These are phyloP conservation scores for Cystoisospora suis DNA, from an alignment of 169 alveolate genomes.

Conservation along the genomic window DNA sequence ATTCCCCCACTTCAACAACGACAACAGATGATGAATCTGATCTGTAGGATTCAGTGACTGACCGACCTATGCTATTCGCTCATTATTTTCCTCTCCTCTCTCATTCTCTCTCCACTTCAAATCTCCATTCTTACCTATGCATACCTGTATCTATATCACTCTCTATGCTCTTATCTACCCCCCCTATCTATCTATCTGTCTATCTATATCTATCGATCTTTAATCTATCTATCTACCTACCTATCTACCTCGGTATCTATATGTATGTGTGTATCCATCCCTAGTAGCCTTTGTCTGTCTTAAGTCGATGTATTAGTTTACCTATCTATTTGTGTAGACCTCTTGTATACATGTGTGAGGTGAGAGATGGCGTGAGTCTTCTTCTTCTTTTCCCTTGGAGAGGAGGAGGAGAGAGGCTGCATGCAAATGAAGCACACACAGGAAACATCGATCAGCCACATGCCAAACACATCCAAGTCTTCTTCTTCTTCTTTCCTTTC, in stretches of 20 bases:
- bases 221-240: no score
- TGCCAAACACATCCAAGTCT: not conserved
- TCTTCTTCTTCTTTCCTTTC: not conserved
- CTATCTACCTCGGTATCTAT: no score
- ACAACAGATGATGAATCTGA: not conserved
- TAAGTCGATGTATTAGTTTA: no score
- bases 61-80: slow-evolving; percentile 38
- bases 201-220: no score
- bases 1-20: not conserved
- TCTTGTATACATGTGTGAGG: slow-evolving; percentile 47
- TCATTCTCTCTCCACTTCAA: no score
- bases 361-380: slow-evolving; percentile 51
- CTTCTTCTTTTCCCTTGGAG: slow-evolving; percentile 39
- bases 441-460: not conserved
- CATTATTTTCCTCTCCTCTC: slow-evolving; percentile 63
- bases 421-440: not conserved
- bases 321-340: no score
- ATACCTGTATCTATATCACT: no score
- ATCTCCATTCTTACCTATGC: no score
- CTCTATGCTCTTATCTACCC: no score
- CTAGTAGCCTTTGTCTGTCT: no score
- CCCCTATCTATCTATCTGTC: no score
- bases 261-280: no score
- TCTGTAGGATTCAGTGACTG: not conserved
- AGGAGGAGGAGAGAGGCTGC: slow-evolving; percentile 44